Evolutionary conservation across 441 rosid species (phyloP), one percentile per base, ranked within the genome.

Genomic region (Sinapis alba): DNA sequence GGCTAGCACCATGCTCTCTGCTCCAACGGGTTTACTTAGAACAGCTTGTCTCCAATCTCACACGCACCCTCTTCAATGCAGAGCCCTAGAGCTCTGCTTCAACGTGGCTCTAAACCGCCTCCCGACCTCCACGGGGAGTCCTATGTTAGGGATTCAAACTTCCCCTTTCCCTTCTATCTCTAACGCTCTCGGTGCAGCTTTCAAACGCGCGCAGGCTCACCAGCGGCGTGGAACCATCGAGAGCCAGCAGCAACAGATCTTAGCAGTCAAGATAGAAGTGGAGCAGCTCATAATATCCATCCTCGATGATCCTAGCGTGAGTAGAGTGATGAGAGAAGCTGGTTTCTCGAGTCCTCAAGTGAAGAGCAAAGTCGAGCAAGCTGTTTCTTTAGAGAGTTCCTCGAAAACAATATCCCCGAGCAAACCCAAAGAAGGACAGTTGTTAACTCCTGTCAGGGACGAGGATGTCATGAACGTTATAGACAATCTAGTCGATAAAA

Each of bases 181-280:
- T 10, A 89, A 89, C 64, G 94, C 94, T 64, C 82, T 89, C 26
- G 87, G 87, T 63, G 94, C 94, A 1, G 91, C 94, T 67, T 88
- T 89, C 72, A 89, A 88, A 80, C 88, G 94, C 16, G 94, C 95
- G 36, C 95, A 89, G 61, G 95, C 95, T 69, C 92, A 89, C 72
- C 95, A 89, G 56, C 73, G 95, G n/a, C 88, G 95, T 11, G 92
- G 92, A 57, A 79, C 89, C 6, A 79, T 86, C n/a, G 90, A 89
- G 64, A 85, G 80, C 79, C 90, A 86, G 82, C 90, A 86, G 63
- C 92, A 89, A 66, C 83, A 90, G 13, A 86, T 88, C 3, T 68
- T 87, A 66, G 85, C 95, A 0, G 86, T 88, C 34, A 89, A 89
- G 75, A 88, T 89, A 30, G 92, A 89, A 77, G 73, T 89, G 8